Evolutionary conservation across 176 grass and related monocot species (phyloP).

Genomic region (Bromus sterilis): DNA sequence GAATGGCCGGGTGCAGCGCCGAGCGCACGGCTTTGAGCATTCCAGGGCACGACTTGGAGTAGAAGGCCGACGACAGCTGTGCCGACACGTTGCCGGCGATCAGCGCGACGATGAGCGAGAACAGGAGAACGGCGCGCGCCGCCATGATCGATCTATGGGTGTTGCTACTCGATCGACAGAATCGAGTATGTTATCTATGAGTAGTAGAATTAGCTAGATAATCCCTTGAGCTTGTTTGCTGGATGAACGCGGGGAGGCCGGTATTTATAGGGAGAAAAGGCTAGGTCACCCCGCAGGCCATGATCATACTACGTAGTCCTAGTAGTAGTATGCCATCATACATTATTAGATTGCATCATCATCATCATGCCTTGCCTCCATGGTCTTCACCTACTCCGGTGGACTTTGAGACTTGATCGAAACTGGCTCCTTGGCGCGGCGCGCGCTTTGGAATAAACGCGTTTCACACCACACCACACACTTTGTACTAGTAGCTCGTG

Average conservation of each 20-base stretch:
- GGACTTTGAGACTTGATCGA: neutral
- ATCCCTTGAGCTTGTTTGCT: neutral
- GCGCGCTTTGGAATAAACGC: neutral
- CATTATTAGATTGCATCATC: constrained; percentile 1
- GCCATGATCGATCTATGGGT: neutral
- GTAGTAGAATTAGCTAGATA: neutral
- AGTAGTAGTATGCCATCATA: neutral
- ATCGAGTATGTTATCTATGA: neutral
- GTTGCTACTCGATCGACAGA: too few relatives aligned
- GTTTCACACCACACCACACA: neutral
- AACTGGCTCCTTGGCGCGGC: too few relatives aligned
- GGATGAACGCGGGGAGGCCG: neutral
- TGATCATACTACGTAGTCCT: neutral
- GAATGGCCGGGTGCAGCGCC: constrained; percentile 40
- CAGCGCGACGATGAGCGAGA: neutral
- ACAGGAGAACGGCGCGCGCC: neutral
- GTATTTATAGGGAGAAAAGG: neutral
- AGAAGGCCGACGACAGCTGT: constrained; percentile 40
- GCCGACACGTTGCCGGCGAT: constrained; percentile 7
- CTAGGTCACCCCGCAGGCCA: neutral
- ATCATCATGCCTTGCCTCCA: too few relatives aligned
- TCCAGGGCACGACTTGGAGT: constrained; percentile 56
- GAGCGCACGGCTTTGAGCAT: constrained; percentile 36
- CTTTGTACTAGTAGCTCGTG: neutral
- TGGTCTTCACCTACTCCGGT: neutral